phyloP scores from a whole-genome alignment of 331 rosid genomes.

The Acacia pycnantha region DNA sequence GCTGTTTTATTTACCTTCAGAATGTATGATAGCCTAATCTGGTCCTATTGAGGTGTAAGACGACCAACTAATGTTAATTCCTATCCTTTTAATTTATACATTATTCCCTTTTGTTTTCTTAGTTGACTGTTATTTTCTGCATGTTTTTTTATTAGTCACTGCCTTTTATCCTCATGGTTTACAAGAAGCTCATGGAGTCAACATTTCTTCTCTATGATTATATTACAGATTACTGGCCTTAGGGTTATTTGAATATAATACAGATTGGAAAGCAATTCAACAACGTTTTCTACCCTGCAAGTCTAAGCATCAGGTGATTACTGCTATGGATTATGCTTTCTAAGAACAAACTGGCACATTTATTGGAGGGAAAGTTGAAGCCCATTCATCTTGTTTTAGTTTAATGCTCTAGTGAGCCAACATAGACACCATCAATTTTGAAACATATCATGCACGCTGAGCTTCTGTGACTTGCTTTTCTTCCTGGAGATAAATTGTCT shows the following conservation, averaged over 20 bases:
- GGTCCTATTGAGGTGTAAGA: not conserved
- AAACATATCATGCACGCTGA: not conserved
- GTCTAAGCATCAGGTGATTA: constrained; percentile 78
- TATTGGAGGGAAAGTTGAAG: not conserved
- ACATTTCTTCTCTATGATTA: constrained; percentile 20
- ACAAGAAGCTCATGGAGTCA: constrained; percentile 5
- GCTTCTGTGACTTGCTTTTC: constrained; percentile 4
- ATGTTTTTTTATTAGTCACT: not conserved
- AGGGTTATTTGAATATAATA: constrained; percentile 88
- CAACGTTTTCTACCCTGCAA: constrained; percentile 95
- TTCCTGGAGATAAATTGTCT: constrained; percentile 11
- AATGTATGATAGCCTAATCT: not conserved
- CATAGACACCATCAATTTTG: not conserved
- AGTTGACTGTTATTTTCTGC: constrained; percentile 16
- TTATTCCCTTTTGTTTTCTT: not conserved
- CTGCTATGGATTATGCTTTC: constrained; percentile 6
- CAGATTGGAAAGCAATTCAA: constrained; percentile 91
- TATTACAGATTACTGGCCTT: constrained; percentile 74
- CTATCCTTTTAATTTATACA: not conserved
- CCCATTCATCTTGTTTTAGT: not conserved
- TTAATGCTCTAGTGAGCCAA: not conserved
- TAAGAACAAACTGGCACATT: not conserved
- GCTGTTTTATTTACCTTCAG: not conserved
- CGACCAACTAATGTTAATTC: not conserved
- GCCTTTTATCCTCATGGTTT: constrained; percentile 5